A percentile compares a stretch with the other conserved stretches of the same genome.
phyloP scores from a whole-genome alignment of 352 stramenopile genomes.

The Elongisporangium senticosum region DNA sequence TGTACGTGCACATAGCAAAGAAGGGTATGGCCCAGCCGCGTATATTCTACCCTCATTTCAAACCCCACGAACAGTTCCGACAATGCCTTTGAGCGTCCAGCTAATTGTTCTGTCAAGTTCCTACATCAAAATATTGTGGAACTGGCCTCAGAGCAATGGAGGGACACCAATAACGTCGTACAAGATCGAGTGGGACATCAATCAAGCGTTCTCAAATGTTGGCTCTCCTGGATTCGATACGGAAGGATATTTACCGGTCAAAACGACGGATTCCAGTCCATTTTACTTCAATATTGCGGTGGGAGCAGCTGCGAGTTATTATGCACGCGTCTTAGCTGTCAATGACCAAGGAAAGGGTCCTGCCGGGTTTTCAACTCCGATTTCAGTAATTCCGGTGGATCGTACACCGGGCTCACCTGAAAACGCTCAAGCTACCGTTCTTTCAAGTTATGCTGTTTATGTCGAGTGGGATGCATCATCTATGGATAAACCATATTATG shows the following conservation, averaged over 20 bases:
- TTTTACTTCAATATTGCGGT: constrained; percentile 93
- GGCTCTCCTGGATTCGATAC: constrained; percentile 63
- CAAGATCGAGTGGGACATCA: constrained; percentile 90
- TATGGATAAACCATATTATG: constrained; percentile 79
- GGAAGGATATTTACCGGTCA: constrained; percentile 32
- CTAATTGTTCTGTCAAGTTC: constrained; percentile 58
- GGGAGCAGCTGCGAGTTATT: constrained; percentile 56
- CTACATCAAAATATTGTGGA: constrained; percentile 80
- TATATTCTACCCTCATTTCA: constrained; percentile 50
- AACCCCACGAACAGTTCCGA: constrained; percentile 41
- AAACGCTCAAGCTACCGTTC: constrained; percentile 50
- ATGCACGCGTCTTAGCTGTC: constrained; percentile 86
- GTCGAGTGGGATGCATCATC: constrained; percentile 88
- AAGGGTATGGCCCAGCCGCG: constrained; percentile 49
- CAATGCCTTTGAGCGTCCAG: constrained; percentile 25
- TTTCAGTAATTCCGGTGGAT: constrained; percentile 49
- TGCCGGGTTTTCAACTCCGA: constrained; percentile 34
- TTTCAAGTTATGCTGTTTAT: constrained; percentile 89
- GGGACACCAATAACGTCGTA: constrained; percentile 84
- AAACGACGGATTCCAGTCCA: constrained; percentile 25
- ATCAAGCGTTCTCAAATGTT: constrained; percentile 62
- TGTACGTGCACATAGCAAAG: constrained; percentile 51
- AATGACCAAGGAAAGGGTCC: constrained; percentile 88
- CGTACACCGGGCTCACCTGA: constrained; percentile 73
- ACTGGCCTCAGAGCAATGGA: constrained; percentile 46